Conservation (phyloP, 176 grass and related monocot species). For the Oryza meyeriana region DNA sequence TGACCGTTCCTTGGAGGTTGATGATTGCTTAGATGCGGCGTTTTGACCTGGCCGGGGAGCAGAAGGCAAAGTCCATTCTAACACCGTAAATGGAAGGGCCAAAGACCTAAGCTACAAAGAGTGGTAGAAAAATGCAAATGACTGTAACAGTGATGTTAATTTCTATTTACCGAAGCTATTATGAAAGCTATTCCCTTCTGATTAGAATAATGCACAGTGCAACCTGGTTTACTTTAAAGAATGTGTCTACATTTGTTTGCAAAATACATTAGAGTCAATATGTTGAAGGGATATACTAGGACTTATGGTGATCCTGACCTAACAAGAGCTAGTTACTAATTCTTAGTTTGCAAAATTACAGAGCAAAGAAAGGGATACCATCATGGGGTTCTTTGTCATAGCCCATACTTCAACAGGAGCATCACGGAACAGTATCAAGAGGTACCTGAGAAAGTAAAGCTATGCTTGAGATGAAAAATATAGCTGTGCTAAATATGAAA, state of each 20-base stretch:
- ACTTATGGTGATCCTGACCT: slow-evolving; percentile 9
- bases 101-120: slow-evolving; percentile 96
- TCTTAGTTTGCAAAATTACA: slow-evolving; percentile 37
- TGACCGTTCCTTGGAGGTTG: slow-evolving; percentile 55
- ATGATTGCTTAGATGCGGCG: slow-evolving; percentile 56
- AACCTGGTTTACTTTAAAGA: not conserved
- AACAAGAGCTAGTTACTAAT: slow-evolving; percentile 8
- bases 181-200: not conserved
- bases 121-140: not conserved
- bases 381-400: slow-evolving; percentile 98
- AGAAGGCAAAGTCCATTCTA: slow-evolving; percentile 94
- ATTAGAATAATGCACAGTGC: slow-evolving; percentile 11
- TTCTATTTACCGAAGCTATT: not conserved
- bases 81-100: slow-evolving; percentile 99
- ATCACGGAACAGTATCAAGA: slow-evolving; percentile 97
- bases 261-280: not conserved
- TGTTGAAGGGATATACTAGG: not conserved
- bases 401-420: slow-evolving; percentile 99
- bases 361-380: slow-evolving; percentile 55
- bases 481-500: not conserved
- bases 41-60: slow-evolving; percentile 71
- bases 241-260: not conserved
- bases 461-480: slow-evolving; percentile 28
- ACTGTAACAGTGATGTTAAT: not conserved
- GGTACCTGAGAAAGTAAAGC: slow-evolving; percentile 58